Conservation (phyloP, 495 filamentous ascomycete genomes). For the Penicillium antarcticum region DNA sequence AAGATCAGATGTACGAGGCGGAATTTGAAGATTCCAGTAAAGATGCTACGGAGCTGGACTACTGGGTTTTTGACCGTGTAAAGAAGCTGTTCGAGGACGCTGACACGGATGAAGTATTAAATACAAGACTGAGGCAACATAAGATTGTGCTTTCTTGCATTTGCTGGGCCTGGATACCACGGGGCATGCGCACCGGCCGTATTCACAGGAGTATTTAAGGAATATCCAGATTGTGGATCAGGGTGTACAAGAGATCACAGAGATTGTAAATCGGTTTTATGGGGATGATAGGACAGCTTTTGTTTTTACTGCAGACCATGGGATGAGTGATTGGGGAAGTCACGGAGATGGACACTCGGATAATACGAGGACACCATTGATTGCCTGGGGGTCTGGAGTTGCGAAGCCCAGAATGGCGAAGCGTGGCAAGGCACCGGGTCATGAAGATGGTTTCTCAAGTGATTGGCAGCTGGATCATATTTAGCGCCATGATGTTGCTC, state of each 20-base stretch:
- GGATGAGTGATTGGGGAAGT: constrained; percentile 98
- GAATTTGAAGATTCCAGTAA: constrained; percentile 87
- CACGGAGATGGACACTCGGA: constrained; percentile 98
- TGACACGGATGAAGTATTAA: constrained; percentile 67
- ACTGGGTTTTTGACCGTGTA: constrained; percentile 94
- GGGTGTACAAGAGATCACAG: constrained; percentile 77
- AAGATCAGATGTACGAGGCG: constrained; percentile 78
- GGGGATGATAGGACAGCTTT: constrained; percentile 86
- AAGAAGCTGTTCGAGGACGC: constrained; percentile 82
- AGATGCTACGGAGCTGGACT: constrained; percentile 78
- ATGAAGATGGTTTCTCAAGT: constrained; percentile 86
- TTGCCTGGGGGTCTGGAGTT: constrained; percentile 93
- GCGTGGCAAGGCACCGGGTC: constrained; percentile 63
- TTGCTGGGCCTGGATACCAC: constrained; percentile 91
- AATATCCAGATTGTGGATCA: constrained; percentile 94
- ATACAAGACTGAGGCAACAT: constrained; percentile 71
- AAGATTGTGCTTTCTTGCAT: constrained; percentile 96
- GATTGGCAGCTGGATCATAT: constrained; percentile 84
- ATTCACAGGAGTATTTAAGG: constrained; percentile 89
- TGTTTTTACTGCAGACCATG: constrained; percentile 97
- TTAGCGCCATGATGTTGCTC: constrained; percentile 82
- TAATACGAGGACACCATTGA: constrained; percentile 91
- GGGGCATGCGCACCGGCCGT: constrained; percentile 83
- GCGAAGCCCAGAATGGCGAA: constrained; percentile 63
- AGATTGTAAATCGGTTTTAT: constrained; percentile 85